Evolutionary conservation across 768 basidiomycete species (phyloP).

Genomic region (Trichaptum fuscoviolaceum): DNA sequence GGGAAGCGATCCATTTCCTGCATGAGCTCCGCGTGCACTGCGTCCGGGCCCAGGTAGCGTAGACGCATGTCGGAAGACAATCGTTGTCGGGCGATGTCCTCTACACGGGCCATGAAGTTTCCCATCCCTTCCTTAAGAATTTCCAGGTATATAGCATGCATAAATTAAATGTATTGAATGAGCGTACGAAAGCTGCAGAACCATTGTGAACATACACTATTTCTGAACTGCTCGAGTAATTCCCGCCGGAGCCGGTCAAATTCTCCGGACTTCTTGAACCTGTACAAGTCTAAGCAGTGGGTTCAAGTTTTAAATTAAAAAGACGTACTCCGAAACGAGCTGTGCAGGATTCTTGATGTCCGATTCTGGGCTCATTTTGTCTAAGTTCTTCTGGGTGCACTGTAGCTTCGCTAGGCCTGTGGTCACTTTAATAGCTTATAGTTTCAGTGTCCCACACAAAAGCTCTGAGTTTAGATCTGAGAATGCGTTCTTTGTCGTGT

Average conservation of each 20-base stretch:
- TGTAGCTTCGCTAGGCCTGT: background rate
- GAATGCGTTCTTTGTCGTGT: background rate
- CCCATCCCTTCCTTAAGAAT: constrained; percentile 41
- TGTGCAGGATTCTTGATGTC: constrained; percentile 49
- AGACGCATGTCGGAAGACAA: constrained; percentile 50
- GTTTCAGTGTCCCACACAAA: background rate
- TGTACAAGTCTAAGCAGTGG: constrained; percentile 20
- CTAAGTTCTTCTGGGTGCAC: too few relatives aligned
- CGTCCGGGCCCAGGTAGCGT: constrained; percentile 45
- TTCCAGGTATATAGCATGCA: too few relatives aligned
- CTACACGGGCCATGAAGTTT: constrained; percentile 52
- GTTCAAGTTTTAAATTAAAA: background rate
- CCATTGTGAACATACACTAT: constrained; percentile 40
- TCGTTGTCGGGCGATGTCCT: constrained; percentile 55
- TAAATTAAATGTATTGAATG: background rate
- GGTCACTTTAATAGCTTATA: background rate
- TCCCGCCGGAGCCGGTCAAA: constrained; percentile 69
- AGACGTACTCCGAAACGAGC: constrained; percentile 57
- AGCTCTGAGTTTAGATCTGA: background rate
- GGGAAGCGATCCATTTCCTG: constrained; percentile 52
- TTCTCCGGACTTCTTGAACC: constrained; percentile 78
- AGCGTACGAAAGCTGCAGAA: background rate
- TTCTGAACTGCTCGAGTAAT: constrained; percentile 55
- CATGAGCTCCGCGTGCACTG: constrained; percentile 55
- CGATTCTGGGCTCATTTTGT: background rate